Base-by-base conservation (phyloP, 257 asterid species). In the Misopates orontium region DNA sequence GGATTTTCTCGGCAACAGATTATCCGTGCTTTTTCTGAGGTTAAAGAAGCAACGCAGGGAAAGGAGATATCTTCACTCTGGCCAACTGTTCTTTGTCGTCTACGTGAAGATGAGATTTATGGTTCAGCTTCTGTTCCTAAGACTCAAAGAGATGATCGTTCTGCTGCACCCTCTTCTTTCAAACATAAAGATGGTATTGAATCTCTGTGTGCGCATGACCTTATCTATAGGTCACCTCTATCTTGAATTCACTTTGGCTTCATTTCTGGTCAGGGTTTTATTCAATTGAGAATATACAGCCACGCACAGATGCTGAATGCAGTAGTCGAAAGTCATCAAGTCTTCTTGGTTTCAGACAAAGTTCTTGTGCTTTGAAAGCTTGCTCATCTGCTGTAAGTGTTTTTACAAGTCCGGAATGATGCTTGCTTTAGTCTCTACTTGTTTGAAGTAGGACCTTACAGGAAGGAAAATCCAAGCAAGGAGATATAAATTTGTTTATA, bases 381-480 rank as follows among this genome's bases (percentile, higher is more conserved):
- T 82, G 96, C 80, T 83, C 90, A 64, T 77, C 83, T 12, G 60
- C 66, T 56, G 98, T 92, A 84, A 81, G 96, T 81, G 70, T 51
- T 31, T 48, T 19, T 71, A 57, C 17, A 25, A 55, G 58, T 62
- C 39, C 62, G 53, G 54, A 15, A 23, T 66, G 49, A 56, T 69
- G 18, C 62, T 60, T 50, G 41, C 15, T 16, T 23, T 69, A 48
- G 56, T 61, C 10, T 47, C 23, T 62, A 22, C 57, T 56, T 64
- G 36, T 66, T 67, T 52, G 68, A 51, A 65, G 53, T 44, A 42
- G 40, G 52, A 60, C 7, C 59, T 22, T 56, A 54, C 31, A 44
- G 52, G 57, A 28, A 24, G 52, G 44, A 58, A 44, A 44, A 41
- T 47, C 58, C 10, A 24, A 54, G 36, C 51, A 47, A 44, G 24